Percentiles rank a stretch among this genome's conserved stretches.
These are phyloP conservation scores for Plenodomus biglobosus DNA, from an alignment of 2,329 filamentous ascomycete genomes.

Conservation along the genomic window DNA sequence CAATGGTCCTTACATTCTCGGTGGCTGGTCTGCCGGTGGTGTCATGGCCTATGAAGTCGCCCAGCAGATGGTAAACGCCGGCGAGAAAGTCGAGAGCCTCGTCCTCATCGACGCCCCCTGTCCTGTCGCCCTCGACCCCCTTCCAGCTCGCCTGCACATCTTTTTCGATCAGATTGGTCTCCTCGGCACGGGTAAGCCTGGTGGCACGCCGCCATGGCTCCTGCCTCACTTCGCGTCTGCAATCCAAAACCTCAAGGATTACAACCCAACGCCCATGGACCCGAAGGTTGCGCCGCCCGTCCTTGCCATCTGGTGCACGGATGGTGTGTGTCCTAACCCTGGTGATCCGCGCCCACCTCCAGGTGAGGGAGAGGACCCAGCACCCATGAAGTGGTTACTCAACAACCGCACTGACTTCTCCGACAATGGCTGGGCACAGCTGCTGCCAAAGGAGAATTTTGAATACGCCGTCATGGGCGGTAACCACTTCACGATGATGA, in stretches of 20 bases:
- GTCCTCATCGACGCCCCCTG: slow-evolving; percentile 58
- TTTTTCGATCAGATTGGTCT: slow-evolving; percentile 74
- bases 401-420: slow-evolving; percentile 73
- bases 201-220: slow-evolving; percentile 70
- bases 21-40: slow-evolving; percentile 59
- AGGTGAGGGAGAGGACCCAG: slow-evolving; percentile 58
- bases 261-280: slow-evolving; percentile 66
- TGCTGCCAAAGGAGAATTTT: slow-evolving; percentile 63
- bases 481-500: slow-evolving; percentile 78
- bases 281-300: slow-evolving; percentile 62
- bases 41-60: slow-evolving; percentile 57
- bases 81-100: slow-evolving; percentile 54
- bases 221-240: slow-evolving; percentile 71
- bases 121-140: slow-evolving; percentile 54
- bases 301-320: slow-evolving; percentile 69
- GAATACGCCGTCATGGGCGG: slow-evolving; percentile 67
- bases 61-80: slow-evolving; percentile 51
- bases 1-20: slow-evolving; percentile 59
- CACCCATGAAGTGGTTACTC: slow-evolving; percentile 65
- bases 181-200: slow-evolving; percentile 62
- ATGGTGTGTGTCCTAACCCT: slow-evolving; percentile 69
- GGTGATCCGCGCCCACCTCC: slow-evolving; percentile 67
- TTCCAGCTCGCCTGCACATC: slow-evolving; percentile 61
- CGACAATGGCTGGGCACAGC: slow-evolving; percentile 69
- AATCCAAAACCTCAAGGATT: slow-evolving; percentile 68